These are phyloP conservation scores for Pseudoscleropodium purum DNA, from an alignment of 225 moss, liverwort and hornwort species.

Conservation along the genomic window DNA sequence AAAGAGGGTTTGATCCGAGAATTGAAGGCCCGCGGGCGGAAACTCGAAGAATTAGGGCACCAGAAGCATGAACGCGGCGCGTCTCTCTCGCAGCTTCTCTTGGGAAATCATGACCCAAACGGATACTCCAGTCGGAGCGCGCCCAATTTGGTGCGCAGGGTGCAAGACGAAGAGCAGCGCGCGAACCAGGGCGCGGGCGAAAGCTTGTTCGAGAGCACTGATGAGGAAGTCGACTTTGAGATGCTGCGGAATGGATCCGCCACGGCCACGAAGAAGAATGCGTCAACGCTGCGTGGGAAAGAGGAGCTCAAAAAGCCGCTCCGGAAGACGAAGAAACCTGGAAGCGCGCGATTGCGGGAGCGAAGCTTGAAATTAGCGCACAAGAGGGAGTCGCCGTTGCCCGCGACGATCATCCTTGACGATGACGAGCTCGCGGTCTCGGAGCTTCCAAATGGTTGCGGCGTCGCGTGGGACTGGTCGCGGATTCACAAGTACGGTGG, in stretches of 20 bases:
- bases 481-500: conserved; percentile 57
- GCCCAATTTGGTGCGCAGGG: neutral
- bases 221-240: conserved; percentile 15
- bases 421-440: conserved; percentile 67
- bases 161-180: conserved; percentile 2
- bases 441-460: conserved; percentile 55
- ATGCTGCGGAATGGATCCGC: neutral
- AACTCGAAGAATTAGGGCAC: neutral
- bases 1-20: conserved; percentile 9
- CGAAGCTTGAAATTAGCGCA: neutral
- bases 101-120: conserved; percentile 1
- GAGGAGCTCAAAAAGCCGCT: conserved; percentile 4
- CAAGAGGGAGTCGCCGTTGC: neutral
- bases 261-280: neutral
- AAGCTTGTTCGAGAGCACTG: conserved; percentile 12
- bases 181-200: neutral
- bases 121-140: neutral
- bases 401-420: neutral
- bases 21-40: conserved; percentile 6
- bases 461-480: conserved; percentile 76
- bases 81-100: conserved; percentile 23
- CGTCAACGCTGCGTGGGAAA: neutral
- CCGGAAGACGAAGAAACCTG: conserved; percentile 7
- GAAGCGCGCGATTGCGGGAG: neutral
- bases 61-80: neutral